Conservation (phyloP, 495 filamentous ascomycete genomes). For the Aspergillus nidulans region DNA sequence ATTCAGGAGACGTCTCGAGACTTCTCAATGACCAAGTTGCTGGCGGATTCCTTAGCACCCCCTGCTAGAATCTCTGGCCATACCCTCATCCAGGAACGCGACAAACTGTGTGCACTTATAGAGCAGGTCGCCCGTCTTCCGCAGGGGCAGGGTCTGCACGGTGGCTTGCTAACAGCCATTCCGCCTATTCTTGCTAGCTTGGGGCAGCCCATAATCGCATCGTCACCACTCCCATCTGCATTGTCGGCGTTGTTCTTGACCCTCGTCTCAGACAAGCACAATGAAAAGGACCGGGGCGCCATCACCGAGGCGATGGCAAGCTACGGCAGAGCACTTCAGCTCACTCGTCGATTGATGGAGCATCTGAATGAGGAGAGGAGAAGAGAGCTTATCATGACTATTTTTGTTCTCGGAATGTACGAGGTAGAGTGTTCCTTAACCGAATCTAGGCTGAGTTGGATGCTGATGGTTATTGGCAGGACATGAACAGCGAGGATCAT, state of each 20-base stretch:
- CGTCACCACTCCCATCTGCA: slow-evolving; percentile 1
- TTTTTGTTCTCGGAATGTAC: slow-evolving; percentile 7
- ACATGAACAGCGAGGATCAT: slow-evolving; percentile 4
- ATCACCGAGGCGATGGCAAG: neutral
- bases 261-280: neutral
- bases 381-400: slow-evolving; percentile 1
- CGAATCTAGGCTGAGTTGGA: neutral
- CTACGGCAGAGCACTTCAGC: slow-evolving; percentile 4
- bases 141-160: neutral
- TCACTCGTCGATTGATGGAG: slow-evolving; percentile 2
- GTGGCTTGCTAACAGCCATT: neutral
- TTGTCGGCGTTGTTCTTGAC: slow-evolving; percentile 1
- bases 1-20: neutral
- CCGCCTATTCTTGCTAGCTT: neutral
- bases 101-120: neutral
- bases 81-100: neutral
- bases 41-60: neutral
- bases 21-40: neutral
- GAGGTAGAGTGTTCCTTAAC: neutral
- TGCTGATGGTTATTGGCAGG: neutral
- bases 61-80: neutral
- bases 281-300: neutral
- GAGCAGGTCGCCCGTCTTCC: neutral
- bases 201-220: neutral
- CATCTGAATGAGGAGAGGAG: neutral